Percentiles rank a stretch among this genome's conserved stretches.
These are phyloP conservation scores for Calonectria pseudoturangicola DNA, from an alignment of 2,329 filamentous ascomycete genomes.

Conservation along the genomic window DNA sequence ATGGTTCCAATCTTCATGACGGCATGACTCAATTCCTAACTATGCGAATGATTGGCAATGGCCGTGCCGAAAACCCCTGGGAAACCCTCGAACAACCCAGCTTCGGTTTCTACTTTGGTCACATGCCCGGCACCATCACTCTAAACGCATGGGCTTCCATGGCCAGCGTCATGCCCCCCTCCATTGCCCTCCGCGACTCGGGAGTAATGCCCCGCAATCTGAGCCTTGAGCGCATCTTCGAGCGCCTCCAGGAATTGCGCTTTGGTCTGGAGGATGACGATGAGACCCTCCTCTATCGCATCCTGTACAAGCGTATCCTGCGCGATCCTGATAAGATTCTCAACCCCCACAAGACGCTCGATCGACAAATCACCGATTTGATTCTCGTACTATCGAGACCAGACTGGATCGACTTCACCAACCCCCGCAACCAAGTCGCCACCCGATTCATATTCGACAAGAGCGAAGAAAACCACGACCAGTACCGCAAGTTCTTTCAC, in stretches of 20 bases:
- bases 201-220: conserved; percentile 77
- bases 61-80: conserved; percentile 74
- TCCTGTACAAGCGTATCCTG: conserved; percentile 80
- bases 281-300: conserved; percentile 75
- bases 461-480: conserved; percentile 71
- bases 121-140: conserved; percentile 81
- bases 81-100: conserved; percentile 85
- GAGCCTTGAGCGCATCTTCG: conserved; percentile 73
- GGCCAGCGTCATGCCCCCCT: conserved; percentile 73
- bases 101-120: conserved; percentile 80
- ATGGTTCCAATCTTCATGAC: conserved; percentile 70
- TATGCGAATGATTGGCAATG: conserved; percentile 67
- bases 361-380: conserved; percentile 83
- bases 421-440: conserved; percentile 81
- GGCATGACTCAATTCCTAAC: conserved; percentile 77
- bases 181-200: conserved; percentile 75
- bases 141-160: conserved; percentile 81
- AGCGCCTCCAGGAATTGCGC: conserved; percentile 76
- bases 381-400: conserved; percentile 81
- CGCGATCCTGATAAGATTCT: conserved; percentile 79
- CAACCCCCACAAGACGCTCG: conserved; percentile 77
- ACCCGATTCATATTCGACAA: conserved; percentile 83
- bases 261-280: conserved; percentile 73
- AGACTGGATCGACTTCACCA: conserved; percentile 84
- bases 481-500: conserved; percentile 82